Percentiles rank a stretch among this genome's conserved stretches.
Conservation (phyloP, 2,329 filamentous ascomycete genomes). For the Exophiala xenobiotica region DNA sequence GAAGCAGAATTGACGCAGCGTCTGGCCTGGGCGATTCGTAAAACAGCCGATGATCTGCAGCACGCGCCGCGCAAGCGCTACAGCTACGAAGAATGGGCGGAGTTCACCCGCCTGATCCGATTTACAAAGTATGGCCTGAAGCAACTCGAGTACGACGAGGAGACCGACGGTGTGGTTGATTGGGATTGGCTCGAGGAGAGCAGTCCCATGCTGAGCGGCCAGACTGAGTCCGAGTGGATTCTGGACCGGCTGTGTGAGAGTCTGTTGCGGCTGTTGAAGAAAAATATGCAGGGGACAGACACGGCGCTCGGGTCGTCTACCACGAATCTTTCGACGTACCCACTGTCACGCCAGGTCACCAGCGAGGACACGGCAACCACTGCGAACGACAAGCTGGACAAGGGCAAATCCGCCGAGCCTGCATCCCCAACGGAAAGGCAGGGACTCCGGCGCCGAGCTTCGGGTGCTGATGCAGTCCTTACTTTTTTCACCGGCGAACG, state of each 20-base stretch:
- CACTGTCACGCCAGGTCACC: slow-evolving; percentile 10
- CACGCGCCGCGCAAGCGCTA: slow-evolving; percentile 63
- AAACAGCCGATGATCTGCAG: slow-evolving; percentile 63
- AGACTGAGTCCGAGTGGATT: slow-evolving; percentile 66
- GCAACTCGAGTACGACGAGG: slow-evolving; percentile 46
- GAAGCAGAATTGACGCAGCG: slow-evolving; percentile 61
- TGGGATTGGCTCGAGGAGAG: slow-evolving; percentile 74
- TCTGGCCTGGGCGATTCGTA: slow-evolving; percentile 69
- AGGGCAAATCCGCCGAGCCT: slow-evolving; percentile 11
- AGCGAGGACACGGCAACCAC: slow-evolving; percentile 1
- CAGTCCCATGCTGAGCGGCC: slow-evolving; percentile 64
- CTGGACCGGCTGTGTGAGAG: slow-evolving; percentile 66
- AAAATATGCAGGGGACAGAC: slow-evolving; percentile 18
- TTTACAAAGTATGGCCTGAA: slow-evolving; percentile 47
- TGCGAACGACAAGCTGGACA: background rate
- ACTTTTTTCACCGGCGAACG: slow-evolving; percentile 26
- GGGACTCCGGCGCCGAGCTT: slow-evolving; percentile 22
- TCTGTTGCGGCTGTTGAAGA: slow-evolving; percentile 45
- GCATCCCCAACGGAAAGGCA: background rate
- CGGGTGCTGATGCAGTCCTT: slow-evolving; percentile 22
- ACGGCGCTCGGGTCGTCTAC: slow-evolving; percentile 5
- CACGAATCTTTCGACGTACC: slow-evolving; percentile 10
- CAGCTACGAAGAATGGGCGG: slow-evolving; percentile 80
- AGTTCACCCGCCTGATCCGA: slow-evolving; percentile 73
- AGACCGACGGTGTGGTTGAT: slow-evolving; percentile 60